Evolutionary conservation across 805 yeast species (phyloP), one percentile per base, ranked within the genome.

Genomic region (Starmerella vitae): DNA sequence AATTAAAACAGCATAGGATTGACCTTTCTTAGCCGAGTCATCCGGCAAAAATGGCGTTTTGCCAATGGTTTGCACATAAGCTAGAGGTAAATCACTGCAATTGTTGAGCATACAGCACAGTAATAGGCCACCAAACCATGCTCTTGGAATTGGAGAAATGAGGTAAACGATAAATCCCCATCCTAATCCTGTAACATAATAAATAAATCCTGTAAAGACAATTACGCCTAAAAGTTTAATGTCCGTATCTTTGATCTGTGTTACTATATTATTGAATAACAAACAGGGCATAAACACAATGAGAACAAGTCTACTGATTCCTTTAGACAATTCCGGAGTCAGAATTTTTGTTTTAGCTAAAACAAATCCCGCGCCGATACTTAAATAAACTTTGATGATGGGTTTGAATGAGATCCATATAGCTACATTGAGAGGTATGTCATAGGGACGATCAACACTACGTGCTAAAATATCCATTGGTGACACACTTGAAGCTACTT

Each of bases 321-420:
- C 82, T 25, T 51, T 44, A 2, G 44, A 32, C 9, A 48, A 41
- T 13, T 47, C 50, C 3, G 51, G 49, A 0, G 78, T 64, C 3
- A 81, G 61, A 20, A 79, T 68, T 50, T 79, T 76, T 47, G 60
- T 66, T 43, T 65, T 71, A 3, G 88, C 81, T 5, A 84, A 59
- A 30, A 65, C 55, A 47, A 65, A 78, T 9, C 94, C 94, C 12
- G 74, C 59, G 4, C 67, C 74, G 4, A 80, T 70, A 53, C 80
- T 77, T 48, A 79, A 60, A 52, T 82, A 79, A 47, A 83, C 79
- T 58, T 84, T 84, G 59, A 82, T 67, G 42, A 83, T 76, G n/a
- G 94, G 94, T 62, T 82, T 83, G 40, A 78, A 76, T 0, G 93
- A 73, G 19, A 82, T 69, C 60, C 78, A 83, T 5, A 84, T 77